phyloP scores from a whole-genome alignment of 2,329 filamentous ascomycete species.

The Trichoderma aggressivum region DNA sequence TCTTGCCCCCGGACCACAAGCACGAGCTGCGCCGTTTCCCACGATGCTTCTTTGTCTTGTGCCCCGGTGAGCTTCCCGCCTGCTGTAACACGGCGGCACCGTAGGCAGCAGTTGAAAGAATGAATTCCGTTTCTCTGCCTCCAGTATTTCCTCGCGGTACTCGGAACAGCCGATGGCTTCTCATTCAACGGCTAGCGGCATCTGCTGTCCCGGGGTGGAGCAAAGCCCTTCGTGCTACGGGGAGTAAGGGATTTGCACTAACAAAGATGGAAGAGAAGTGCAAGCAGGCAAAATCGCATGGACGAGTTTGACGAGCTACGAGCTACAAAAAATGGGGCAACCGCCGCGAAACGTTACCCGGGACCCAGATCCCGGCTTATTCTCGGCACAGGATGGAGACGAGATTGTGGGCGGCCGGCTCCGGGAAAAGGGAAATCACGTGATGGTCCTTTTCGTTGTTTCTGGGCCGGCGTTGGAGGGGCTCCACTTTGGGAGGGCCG shows the following conservation, averaged over 20 bases:
- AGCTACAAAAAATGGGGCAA: background rate
- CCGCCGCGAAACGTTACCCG: background rate
- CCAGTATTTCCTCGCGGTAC: background rate
- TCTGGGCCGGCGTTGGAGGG: background rate
- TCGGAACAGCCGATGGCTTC: slow-evolving; percentile 6
- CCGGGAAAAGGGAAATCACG: slow-evolving; percentile 1
- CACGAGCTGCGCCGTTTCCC: background rate
- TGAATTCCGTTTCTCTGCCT: background rate
- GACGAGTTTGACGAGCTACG: background rate
- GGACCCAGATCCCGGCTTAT: background rate
- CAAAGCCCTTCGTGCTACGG: background rate
- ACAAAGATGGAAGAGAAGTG: background rate
- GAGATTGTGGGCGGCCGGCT: background rate
- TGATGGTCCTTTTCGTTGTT: background rate
- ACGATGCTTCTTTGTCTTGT: background rate
- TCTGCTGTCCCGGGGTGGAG: slow-evolving; percentile 6
- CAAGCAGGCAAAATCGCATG: background rate
- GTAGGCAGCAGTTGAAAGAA: background rate
- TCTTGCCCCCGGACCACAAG: background rate
- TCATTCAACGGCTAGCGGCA: slow-evolving; percentile 7
- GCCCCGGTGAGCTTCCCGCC: background rate
- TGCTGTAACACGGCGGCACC: background rate
- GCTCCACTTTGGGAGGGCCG: background rate
- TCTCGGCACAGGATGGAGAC: slow-evolving; percentile 6
- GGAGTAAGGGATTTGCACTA: background rate